Evolutionary conservation across 352 stramenopile genomes (phyloP), one percentile per base, ranked within the genome.

Genomic region (Aphanomyces cochlioides): DNA sequence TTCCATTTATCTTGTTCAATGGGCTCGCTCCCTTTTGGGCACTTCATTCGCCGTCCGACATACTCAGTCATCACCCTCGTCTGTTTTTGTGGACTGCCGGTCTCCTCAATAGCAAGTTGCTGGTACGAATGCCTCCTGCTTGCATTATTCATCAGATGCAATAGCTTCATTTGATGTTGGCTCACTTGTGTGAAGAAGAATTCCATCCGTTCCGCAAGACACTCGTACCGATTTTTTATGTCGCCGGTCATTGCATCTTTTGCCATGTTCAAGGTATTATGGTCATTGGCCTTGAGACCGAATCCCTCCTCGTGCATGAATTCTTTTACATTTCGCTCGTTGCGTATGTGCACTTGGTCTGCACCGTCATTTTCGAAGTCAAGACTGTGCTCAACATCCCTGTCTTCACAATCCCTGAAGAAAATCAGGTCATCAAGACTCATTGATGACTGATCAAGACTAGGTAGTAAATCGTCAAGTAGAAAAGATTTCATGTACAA

Each of bases 201-300:
- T 95, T 93, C 68, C 87, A 93, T 63, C 87, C 87, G 64, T 95
- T 93, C 77, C 87, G 87, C 63, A 95, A 95, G 77, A 95, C 87
- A 65, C 85, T 95, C 15, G 87, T 93, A 63, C 87, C 87, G n/a
- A 89, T 95, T 65, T 92, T 95, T 69, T 95, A 92, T 75, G 86
- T 95, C 21, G 87, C 87, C 15, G 87, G 79, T 34, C 87, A 95
- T 72, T 90, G 81, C 72, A 78, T 79, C 45, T 95, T 93, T 74
- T 85, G 84, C 63, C 89, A 92, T 81, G 56, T 90, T 60, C 81
- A 95, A 72, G 85, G 84, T 41, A 87, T 92, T 50, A 90, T 93
- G 76, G 83, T 91, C 60, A 75, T 85, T 21, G 50, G 64, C 5
- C 66, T 47, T 6, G 87, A 92, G 69, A 91, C 92, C 77, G 85